Evolutionary conservation across 345 rosid genomes (phyloP).

Genomic region (Pelargonium nanum): DNA sequence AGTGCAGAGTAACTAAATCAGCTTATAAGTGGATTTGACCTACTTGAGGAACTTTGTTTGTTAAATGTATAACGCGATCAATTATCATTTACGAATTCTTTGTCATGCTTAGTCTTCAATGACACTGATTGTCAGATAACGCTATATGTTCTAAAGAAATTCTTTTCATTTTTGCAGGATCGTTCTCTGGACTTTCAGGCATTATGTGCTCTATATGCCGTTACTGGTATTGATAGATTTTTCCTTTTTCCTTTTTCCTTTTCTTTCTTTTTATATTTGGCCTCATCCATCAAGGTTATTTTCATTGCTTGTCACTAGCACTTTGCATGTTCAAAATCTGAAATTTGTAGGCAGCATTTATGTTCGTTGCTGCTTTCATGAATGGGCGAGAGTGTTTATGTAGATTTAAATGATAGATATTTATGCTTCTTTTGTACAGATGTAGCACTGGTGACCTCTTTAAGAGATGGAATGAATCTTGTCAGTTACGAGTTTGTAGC

Average conservation of each 20-base stretch:
- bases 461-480: conserved; percentile 99
- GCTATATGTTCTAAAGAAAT: conserved; percentile 4
- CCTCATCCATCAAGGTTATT: not conserved
- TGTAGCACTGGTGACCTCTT: conserved; percentile 92
- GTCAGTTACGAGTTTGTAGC: conserved; percentile 99
- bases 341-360: not conserved
- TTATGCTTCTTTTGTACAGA: conserved; percentile 31
- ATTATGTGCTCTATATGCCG: conserved; percentile 88
- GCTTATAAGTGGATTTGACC: not conserved
- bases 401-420: not conserved
- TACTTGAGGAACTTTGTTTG: not conserved
- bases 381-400: not conserved
- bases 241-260: conserved; percentile 1
- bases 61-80: not conserved
- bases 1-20: not conserved
- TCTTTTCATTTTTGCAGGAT: conserved; percentile 47
- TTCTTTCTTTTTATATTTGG: not conserved
- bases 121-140: no score
- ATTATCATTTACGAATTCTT: no score
- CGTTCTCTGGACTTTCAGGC: conserved; percentile 85
- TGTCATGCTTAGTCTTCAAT: no score
- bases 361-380: not conserved
- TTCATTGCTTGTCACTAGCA: not conserved
- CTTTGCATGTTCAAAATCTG: not conserved
- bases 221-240: conserved; percentile 57